These are phyloP conservation scores for Tetracladium setigerum DNA, from an alignment of 495 filamentous ascomycete species.

Conservation along the genomic window DNA sequence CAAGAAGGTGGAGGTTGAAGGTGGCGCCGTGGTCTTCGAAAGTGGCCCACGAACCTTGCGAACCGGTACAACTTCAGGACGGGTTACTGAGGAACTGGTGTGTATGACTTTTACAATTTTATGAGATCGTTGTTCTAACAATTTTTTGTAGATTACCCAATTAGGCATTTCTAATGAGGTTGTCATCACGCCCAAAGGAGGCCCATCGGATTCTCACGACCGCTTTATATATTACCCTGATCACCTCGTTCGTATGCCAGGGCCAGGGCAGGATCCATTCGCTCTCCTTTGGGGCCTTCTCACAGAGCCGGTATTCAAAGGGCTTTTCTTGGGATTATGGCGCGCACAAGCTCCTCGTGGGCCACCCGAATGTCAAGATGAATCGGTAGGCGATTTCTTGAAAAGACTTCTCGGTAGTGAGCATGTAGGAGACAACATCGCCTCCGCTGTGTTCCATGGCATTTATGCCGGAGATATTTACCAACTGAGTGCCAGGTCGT, in stretches of 20 bases:
- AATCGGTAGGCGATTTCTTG: conserved; percentile 67
- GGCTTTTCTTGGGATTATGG: conserved; percentile 34
- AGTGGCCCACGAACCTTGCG: conserved; percentile 76
- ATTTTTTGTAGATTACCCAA: conserved; percentile 46
- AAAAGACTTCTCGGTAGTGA: conserved; percentile 42
- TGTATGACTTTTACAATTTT: not conserved
- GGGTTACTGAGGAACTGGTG: conserved; percentile 52
- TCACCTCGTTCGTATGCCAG: conserved; percentile 67
- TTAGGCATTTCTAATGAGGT: conserved; percentile 56
- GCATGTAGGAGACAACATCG: conserved; percentile 61
- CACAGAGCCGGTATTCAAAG: conserved; percentile 58
- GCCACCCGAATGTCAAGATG: conserved; percentile 40
- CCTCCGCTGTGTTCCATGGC: conserved; percentile 77
- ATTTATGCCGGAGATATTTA: conserved; percentile 91
- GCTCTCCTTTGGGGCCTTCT: conserved; percentile 28
- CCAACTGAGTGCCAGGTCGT: conserved; percentile 60
- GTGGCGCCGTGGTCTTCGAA: conserved; percentile 64
- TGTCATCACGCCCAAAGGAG: conserved; percentile 40
- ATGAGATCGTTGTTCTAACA: conserved; percentile 4
- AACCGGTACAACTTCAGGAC: conserved; percentile 29
- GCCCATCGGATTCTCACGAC: conserved; percentile 42
- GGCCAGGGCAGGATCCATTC: conserved; percentile 25
- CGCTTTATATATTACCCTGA: conserved; percentile 94
- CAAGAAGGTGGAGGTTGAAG: conserved; percentile 47
- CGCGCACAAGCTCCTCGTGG: conserved; percentile 7